These are phyloP conservation scores for Adenanthera pavonina DNA, from an alignment of 306 rosid genomes.

Conservation along the genomic window DNA sequence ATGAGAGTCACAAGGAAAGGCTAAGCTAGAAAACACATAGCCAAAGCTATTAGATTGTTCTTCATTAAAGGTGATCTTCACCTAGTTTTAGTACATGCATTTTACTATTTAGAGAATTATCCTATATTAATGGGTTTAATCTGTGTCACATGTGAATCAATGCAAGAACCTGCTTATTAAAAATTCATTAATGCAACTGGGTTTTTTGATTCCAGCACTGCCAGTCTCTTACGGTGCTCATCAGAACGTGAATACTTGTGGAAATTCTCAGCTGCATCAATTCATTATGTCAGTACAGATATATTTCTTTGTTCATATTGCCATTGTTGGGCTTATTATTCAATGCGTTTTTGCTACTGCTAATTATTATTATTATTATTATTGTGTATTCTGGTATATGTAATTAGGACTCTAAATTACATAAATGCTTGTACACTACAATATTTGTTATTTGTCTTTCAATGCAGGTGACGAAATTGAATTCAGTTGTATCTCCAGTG, in stretches of 20 bases:
- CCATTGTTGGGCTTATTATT: neutral
- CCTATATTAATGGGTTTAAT: neutral
- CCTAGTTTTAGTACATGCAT: neutral
- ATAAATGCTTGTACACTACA: neutral
- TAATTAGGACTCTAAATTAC: neutral
- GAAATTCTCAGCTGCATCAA: constrained; percentile 48
- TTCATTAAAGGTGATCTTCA: neutral
- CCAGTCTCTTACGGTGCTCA: constrained; percentile 33
- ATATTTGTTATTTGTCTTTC: constrained; percentile 20
- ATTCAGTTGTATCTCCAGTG: constrained; percentile 41
- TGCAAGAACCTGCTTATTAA: constrained; percentile 18
- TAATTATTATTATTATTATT: neutral
- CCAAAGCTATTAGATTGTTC: constrained; percentile 4
- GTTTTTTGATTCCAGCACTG: constrained; percentile 36
- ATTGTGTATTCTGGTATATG: constrained; percentile 3
- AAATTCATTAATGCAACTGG: constrained; percentile 30
- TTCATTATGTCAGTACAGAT: constrained; percentile 47
- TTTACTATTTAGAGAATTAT: no score
- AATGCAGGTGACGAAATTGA: constrained; percentile 45
- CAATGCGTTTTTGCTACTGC: neutral
- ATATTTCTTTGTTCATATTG: constrained; percentile 23
- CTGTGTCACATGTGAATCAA: constrained; percentile 6
- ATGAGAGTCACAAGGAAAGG: neutral
- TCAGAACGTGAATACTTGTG: constrained; percentile 41
- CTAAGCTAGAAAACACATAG: neutral